Evolutionary conservation across 169 alveolate species (phyloP), one percentile per base, ranked within the genome.

Genomic region (Perkinsus chesapeaki): DNA sequence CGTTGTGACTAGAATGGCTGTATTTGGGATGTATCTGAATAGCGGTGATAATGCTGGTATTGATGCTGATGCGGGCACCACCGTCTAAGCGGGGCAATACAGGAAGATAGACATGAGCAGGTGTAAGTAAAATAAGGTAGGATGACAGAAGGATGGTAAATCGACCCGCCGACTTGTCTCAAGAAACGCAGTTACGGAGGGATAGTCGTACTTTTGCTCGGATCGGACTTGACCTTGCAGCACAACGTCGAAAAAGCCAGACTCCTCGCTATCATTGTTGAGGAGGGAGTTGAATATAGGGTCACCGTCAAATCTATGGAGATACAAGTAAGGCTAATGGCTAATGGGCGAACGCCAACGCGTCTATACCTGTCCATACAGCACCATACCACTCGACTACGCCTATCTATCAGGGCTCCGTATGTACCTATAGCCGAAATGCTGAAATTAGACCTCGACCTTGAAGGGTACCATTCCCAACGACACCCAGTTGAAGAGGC

Each of bases 361-460:
- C n/a, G n/a, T n/a, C 39, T 27, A 20, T 34, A 92, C 91, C 38
- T 31, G 43, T 91, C 93, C 38, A 39, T 90, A 39, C 93, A 92
- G 60, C 72, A 34, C 93, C 93, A 92, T 39, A 92, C 93, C 16
- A 39, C 72, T 27, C 93, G 93, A 7, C 92, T 91, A 19, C 39
- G 72, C 48, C 73, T 37, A 39, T 92, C 91, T 20, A 92, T 43
- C 31, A 92, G 91, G 73, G 93, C 93, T 23, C 93, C 93, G 38
- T 47, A 48, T 9, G 93, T 92, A 20, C 93, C 92, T n/a, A 36
- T 12, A 48, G 31, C 48, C 12, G 23, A 1, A 60, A 34, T 5
- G 82, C 12, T 12, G 7, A 16, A 60, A 38, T 91, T 27, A 5
- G 91, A 31, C 19, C 12, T 16, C 31, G 92, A 36, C 92, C 3